Conservation (phyloP, 2,329 filamentous ascomycete species). For the Aspergillus brunneoviolaceus region DNA sequence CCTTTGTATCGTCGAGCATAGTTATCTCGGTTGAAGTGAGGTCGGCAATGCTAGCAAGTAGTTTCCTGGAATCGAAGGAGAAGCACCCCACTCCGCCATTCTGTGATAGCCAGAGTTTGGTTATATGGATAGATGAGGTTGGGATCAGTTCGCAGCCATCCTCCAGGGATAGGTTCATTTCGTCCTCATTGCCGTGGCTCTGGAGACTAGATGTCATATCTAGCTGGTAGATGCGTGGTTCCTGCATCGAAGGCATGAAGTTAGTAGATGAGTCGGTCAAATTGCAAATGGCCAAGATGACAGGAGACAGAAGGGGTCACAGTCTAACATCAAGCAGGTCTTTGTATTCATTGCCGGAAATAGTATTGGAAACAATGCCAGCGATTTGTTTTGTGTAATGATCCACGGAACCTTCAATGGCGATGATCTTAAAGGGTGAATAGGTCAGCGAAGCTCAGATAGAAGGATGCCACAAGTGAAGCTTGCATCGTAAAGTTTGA, state of each 20-base stretch:
- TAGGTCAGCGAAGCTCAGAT: neutral
- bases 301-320: neutral
- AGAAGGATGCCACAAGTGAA: too few species aligned
- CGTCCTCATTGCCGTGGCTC: slow-evolving; percentile 11
- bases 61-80: slow-evolving; percentile 17
- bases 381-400: slow-evolving; percentile 14
- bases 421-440: slow-evolving; percentile 23
- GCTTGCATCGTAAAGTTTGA: slow-evolving; percentile 24
- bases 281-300: neutral
- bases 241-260: slow-evolving; percentile 14
- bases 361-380: slow-evolving; percentile 20
- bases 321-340: slow-evolving; percentile 34
- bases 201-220: slow-evolving; percentile 18
- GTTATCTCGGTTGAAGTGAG: slow-evolving; percentile 30
- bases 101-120: slow-evolving; percentile 27
- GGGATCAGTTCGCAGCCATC: slow-evolving; percentile 17
- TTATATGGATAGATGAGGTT: slow-evolving; percentile 8
- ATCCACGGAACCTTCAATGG: slow-evolving; percentile 24
- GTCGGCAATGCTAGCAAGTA: slow-evolving; percentile 22
- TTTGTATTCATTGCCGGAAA: slow-evolving; percentile 32
- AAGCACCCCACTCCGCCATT: slow-evolving; percentile 27
- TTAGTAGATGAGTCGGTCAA: neutral
- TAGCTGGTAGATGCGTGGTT: slow-evolving; percentile 29
- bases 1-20: slow-evolving; percentile 20
- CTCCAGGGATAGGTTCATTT: slow-evolving; percentile 16